Conservation (phyloP, 129 eudicot genomes). For the Heracleum sosnowskyi region DNA sequence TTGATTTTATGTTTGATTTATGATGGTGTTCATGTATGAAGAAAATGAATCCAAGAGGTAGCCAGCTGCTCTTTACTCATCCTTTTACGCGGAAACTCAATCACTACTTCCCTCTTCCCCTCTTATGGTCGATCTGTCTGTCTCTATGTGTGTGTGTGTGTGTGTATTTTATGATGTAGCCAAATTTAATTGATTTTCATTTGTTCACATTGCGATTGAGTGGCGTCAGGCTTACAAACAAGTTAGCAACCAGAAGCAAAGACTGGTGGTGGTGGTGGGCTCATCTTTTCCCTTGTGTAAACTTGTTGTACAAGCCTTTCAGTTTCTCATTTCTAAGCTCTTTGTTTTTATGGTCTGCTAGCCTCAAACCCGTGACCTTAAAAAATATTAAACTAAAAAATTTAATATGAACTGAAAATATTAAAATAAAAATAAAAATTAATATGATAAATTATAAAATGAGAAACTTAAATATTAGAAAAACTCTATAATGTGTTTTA, state of each 20-base stretch:
- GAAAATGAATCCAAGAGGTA: not conserved
- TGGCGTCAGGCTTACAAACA: conserved; percentile 35
- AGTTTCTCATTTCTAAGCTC: not conserved
- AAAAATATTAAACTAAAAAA: no score
- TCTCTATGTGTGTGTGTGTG: no score
- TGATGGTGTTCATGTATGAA: conserved; percentile 15
- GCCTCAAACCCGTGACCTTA: no score
- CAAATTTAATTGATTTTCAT: conserved; percentile 18
- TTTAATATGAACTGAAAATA: no score
- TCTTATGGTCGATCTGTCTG: not conserved
- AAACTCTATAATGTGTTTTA: no score
- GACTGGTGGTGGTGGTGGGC: conserved; percentile 5
- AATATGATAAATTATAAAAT: no score
- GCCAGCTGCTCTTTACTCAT: conserved; percentile 12
- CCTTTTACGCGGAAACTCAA: conserved; percentile 45
- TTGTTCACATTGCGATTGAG: conserved; percentile 29
- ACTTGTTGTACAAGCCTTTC: conserved; percentile 7
- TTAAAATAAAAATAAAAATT: no score
- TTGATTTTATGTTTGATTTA: not conserved
- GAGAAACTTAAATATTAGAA: no score
- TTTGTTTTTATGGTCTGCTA: no score
- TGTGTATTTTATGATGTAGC: not conserved
- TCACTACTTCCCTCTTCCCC: not conserved
- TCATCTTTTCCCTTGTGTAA: not conserved
- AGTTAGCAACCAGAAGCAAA: not conserved